Evolutionary conservation across 2,329 filamentous ascomycete genomes (phyloP).

Genomic region (Tolypocladium tropicale): DNA sequence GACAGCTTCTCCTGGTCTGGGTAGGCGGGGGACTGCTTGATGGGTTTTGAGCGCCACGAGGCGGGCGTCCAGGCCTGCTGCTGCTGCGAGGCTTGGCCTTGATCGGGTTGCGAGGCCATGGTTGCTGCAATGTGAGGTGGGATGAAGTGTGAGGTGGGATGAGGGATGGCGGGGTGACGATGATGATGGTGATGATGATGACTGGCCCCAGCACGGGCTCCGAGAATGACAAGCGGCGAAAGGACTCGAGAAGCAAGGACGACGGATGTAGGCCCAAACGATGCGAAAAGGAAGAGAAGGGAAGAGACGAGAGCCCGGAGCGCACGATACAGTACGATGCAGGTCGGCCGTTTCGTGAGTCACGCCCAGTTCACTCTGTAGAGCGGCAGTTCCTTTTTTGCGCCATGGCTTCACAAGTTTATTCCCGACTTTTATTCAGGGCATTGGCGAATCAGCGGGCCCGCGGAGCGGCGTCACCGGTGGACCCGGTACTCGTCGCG

Average conservation of each 20-base stretch:
- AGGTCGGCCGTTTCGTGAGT: neutral
- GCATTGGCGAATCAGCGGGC: neutral
- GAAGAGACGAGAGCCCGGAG: too few species aligned
- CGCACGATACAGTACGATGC: neutral
- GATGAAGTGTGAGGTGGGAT: too few species aligned
- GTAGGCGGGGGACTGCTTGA: conserved; percentile 67
- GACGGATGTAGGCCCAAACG: neutral
- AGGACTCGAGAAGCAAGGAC: neutral
- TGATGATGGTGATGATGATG: too few species aligned
- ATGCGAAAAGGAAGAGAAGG: too few species aligned
- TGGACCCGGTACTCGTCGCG: neutral
- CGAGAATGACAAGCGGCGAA: neutral
- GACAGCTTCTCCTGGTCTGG: conserved; percentile 49
- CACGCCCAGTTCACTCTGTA: too few species aligned
- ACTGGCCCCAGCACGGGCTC: neutral
- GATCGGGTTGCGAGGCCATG: neutral
- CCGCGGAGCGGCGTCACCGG: neutral
- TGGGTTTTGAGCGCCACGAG: conserved; percentile 69
- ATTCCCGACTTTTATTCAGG: neutral
- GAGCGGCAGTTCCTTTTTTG: neutral
- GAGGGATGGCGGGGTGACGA: too few species aligned
- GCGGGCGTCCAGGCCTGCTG: conserved; percentile 42
- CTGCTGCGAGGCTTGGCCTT: conserved; percentile 3
- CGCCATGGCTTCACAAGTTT: too few species aligned
- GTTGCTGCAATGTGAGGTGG: neutral